phyloP scores from a whole-genome alignment of 805 yeast species.

The Clavispora asparagi region DNA sequence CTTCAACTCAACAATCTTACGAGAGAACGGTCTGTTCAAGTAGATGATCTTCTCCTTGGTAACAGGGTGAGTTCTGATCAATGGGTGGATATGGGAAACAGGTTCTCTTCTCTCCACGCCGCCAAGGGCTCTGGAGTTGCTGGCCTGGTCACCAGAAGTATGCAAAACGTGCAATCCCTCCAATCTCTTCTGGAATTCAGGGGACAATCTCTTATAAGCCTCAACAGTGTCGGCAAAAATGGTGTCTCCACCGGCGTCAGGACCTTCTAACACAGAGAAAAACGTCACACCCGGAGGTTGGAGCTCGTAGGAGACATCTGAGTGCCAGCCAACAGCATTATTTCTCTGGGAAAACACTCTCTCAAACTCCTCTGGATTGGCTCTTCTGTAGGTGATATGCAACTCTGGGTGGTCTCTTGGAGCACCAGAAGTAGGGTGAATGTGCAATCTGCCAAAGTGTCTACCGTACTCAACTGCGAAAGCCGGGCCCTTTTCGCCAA shows the following conservation, averaged over 20 bases:
- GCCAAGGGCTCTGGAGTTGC: conserved; percentile 46
- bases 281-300: conserved; percentile 72
- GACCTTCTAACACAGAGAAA: conserved; percentile 55
- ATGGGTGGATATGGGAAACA: conserved; percentile 61
- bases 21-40: conserved; percentile 57
- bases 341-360: conserved; percentile 21
- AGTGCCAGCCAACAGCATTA: conserved; percentile 54
- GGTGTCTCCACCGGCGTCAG: conserved; percentile 73
- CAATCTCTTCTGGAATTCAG: conserved; percentile 53
- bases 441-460: conserved; percentile 66
- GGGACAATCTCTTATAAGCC: conserved; percentile 68
- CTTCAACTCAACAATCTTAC: conserved; percentile 67
- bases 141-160: conserved; percentile 67
- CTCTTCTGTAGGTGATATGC: conserved; percentile 17
- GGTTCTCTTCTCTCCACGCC: conserved; percentile 63
- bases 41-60: conserved; percentile 55
- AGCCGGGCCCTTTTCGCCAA: conserved; percentile 42
- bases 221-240: conserved; percentile 66
- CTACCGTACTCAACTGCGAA: conserved; percentile 50
- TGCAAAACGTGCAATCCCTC: conserved; percentile 63
- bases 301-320: conserved; percentile 68
- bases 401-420: conserved; percentile 36
- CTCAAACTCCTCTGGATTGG: conserved; percentile 14
- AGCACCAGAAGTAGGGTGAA: conserved; percentile 72
- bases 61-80: conserved; percentile 70